Percentiles rank a stretch among this genome's conserved stretches.
These are phyloP conservation scores for Vicia sativa DNA, from an alignment of 306 rosid genomes.

Conservation along the genomic window DNA sequence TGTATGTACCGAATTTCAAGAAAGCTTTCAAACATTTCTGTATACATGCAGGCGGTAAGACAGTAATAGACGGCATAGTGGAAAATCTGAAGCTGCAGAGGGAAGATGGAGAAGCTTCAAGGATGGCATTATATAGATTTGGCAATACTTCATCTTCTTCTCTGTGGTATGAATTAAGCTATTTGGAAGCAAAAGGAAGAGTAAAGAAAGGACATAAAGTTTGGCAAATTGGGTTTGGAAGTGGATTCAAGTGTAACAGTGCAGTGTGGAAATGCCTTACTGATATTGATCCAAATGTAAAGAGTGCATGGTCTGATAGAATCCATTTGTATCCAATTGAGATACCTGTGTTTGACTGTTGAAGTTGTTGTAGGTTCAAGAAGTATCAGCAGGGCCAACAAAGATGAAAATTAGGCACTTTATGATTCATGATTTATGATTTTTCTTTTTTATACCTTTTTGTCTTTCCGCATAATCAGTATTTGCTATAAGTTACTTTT, in stretches of 20 bases:
- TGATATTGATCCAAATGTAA: constrained; percentile 50
- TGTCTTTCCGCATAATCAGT: constrained; percentile 19
- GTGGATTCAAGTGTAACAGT: constrained; percentile 76
- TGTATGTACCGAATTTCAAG: constrained; percentile 59
- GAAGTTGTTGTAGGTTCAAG: constrained; percentile 25
- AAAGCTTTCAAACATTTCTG: constrained; percentile 74
- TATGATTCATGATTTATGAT: background rate
- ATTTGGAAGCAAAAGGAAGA: constrained; percentile 69
- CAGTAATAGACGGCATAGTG: constrained; percentile 63
- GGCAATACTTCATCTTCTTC: constrained; percentile 79
- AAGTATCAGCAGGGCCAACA: constrained; percentile 10
- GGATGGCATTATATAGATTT: constrained; percentile 75
- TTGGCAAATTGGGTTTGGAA: constrained; percentile 79
- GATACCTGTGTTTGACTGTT: constrained; percentile 40
- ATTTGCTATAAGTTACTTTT: constrained; percentile 2
- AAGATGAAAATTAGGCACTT: constrained; percentile 4
- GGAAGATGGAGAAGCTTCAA: constrained; percentile 73
- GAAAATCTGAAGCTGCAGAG: constrained; percentile 55
- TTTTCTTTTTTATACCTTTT: background rate
- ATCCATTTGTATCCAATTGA: constrained; percentile 60
- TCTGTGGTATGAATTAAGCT: constrained; percentile 64
- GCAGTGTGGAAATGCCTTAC: constrained; percentile 70
- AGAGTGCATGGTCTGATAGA: constrained; percentile 70
- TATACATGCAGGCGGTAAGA: constrained; percentile 79
- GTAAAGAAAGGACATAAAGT: constrained; percentile 61